Base-by-base conservation (phyloP, 2,329 filamentous ascomycete genomes). In the Alternaria consortialis region DNA sequence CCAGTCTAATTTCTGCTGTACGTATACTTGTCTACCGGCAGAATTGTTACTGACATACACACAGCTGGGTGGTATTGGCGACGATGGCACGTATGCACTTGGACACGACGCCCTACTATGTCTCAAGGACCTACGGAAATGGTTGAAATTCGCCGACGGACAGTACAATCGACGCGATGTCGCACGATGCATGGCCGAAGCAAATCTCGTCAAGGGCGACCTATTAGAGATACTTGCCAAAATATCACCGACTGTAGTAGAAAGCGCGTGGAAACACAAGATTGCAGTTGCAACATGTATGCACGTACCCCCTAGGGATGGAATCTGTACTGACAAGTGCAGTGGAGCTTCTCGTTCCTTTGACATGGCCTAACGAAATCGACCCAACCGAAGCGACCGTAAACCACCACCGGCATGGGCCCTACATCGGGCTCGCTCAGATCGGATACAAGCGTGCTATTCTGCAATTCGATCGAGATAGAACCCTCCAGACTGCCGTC, bases 151-250 rank as follows among this genome's bases (percentile, higher is more conserved):
- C 65, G 95, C 95, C 84, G 94, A 97, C 78, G 92, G 97, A 76
- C 96, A 96, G 77, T 88, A 90, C 66, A 96, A 97, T 76, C 90
- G 94, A 68, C 91, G 97, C 84, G 95, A 99, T 76, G 95, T 99
- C 61, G 94, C 94, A 63, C 87, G 95, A 80, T 97, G 93, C 77
- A 84, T 98, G 68, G 90, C 93, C 74, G 93, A 98, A 79, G 91
- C 93, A 44, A 97, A 97, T 74, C 80, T 99, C n/a, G 87, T 98
- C 58, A 90, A 90, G 74, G 92, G 92, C 52, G 95, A 99, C 79
- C 81, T 99, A 57, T 83, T 98, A 58, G 93, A 94, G 56, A 98
- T 99, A 66, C 84, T 99, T 23, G 90, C 92, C 9, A 83, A 88
- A 62, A 87, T 90, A 54, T 90, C 92, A 67, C 89, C 92, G 65